A percentile compares a stretch with the other conserved stretches of the same genome.
phyloP scores from a whole-genome alignment of 1,284 basidiomycete genomes.

The Boletellus sp. region DNA sequence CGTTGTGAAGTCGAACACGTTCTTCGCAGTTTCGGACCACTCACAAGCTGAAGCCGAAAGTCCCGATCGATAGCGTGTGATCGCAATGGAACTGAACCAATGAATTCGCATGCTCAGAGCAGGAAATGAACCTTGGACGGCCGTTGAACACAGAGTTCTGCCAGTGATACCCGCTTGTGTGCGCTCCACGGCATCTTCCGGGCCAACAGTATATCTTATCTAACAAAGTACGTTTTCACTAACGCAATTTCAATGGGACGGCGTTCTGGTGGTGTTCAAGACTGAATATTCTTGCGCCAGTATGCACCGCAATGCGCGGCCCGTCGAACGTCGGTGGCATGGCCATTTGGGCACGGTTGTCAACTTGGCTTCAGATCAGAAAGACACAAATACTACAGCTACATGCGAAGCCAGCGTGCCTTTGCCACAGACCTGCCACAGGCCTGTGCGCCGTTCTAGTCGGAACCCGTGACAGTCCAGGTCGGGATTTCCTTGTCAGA shows the following conservation, averaged over 20 bases:
- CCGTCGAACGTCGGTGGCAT: too few species aligned
- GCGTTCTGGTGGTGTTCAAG: too few species aligned
- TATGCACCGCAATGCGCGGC: too few species aligned
- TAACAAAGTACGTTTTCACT: neutral
- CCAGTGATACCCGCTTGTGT: neutral
- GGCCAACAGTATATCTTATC: neutral
- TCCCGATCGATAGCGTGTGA: conserved; percentile 6
- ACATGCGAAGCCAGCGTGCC: conserved; percentile 11
- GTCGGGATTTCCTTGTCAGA: conserved; percentile 4
- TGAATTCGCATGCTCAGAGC: conserved; percentile 5
- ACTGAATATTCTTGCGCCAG: too few species aligned
- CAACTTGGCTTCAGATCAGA: too few species aligned
- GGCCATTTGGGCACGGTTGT: too few species aligned
- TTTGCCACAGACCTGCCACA: conserved; percentile 14
- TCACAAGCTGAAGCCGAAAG: neutral
- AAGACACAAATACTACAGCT: too few species aligned
- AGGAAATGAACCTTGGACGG: neutral
- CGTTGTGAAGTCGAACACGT: neutral
- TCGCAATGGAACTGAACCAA: conserved; percentile 4
- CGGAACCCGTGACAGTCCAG: conserved; percentile 4
- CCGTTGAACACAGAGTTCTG: neutral
- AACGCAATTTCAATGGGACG: neutral
- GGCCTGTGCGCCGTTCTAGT: neutral
- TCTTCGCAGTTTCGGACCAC: neutral
- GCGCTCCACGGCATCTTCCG: conserved; percentile 19